A percentile compares a stretch with the other conserved stretches of the same genome.
These are phyloP conservation scores for Pulveroboletus sp. DNA, from an alignment of 768 basidiomycete genomes.

Conservation along the genomic window DNA sequence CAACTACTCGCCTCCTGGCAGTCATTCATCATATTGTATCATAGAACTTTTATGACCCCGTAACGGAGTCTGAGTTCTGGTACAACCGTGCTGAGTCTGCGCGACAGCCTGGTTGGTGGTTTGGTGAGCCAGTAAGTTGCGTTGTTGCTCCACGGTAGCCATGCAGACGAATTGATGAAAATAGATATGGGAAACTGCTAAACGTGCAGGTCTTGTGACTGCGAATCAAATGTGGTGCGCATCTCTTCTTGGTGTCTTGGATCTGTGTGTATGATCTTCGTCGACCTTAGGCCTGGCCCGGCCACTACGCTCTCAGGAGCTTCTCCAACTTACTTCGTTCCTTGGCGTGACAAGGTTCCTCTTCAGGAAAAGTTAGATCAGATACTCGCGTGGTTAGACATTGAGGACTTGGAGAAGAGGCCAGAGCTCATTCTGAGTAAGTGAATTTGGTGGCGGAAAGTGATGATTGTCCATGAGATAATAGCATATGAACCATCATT, in stretches of 20 bases:
- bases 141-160: neutral
- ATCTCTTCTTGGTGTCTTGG: neutral
- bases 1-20: neutral
- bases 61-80: constrained; percentile 55
- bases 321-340: constrained; percentile 70
- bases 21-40: neutral
- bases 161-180: neutral
- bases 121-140: constrained; percentile 78
- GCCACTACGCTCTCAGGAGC: constrained; percentile 60
- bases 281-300: constrained; percentile 68
- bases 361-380: constrained; percentile 69
- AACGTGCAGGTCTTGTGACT: constrained; percentile 63
- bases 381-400: constrained; percentile 77
- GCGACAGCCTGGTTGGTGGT: constrained; percentile 78
- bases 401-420: constrained; percentile 56
- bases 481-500: constrained; percentile 80
- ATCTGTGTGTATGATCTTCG: neutral
- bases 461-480: neutral
- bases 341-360: constrained; percentile 61
- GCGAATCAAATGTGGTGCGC: constrained; percentile 92
- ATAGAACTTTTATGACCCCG: constrained; percentile 87
- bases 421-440: constrained; percentile 75
- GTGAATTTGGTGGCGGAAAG: constrained; percentile 10
- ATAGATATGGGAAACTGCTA: constrained; percentile 90
- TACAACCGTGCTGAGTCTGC: constrained; percentile 60